Base-by-base conservation (phyloP, 2,329 filamentous ascomycete genomes). In the Aspergillus alliaceus region DNA sequence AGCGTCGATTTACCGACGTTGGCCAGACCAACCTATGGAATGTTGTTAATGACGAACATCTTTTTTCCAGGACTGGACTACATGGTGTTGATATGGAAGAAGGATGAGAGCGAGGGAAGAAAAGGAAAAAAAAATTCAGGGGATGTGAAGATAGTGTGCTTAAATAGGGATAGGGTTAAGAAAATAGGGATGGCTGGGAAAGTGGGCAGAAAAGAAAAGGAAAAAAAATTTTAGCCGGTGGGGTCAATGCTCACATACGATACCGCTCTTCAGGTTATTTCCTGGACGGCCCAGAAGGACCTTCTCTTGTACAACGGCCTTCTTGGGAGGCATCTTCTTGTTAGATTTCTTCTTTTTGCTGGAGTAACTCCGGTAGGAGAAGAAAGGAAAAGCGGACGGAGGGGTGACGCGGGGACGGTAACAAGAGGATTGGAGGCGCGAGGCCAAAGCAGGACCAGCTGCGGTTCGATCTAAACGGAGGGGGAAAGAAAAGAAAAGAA, bases 1-100 rank as follows among this genome's bases (percentile, higher is more conserved):
- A 99, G 87, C 32, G 96, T 99, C 66, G 95, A 99, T 83, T 99
- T 99, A 79, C 95, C 95, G 69, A 99, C 96, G 79, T 99, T 99
- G 78, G 95, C 95, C 72, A 99, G 88, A 80, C 95, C 95, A 79
- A 99, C 92, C 92, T 96, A 76, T 54, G 59, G 53, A 25, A 24
- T 7, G 27, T 32, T 7, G 27, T 32, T 47, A 51, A 56, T 50
- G 49, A 64, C 65, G 61, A 55, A 56, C 37, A 39, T 47, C 1
- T 31, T 47, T 34, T 39, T 22, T 54, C 51, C 18, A 56, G 46
- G 15, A n/a, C 20, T 50, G 44, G 47, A 47, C 20, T 54, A 59
- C 51, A 54, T 56, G 51, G 29, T 55, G 49, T 49, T 44, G 48
- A 40, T 54, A 44, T 51, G 25, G 49, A 47, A 46, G 32, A 56